Evolutionary conservation across 306 rosid genomes (phyloP), one percentile per base, ranked within the genome.

Genomic region (Lathyrus sativus): DNA sequence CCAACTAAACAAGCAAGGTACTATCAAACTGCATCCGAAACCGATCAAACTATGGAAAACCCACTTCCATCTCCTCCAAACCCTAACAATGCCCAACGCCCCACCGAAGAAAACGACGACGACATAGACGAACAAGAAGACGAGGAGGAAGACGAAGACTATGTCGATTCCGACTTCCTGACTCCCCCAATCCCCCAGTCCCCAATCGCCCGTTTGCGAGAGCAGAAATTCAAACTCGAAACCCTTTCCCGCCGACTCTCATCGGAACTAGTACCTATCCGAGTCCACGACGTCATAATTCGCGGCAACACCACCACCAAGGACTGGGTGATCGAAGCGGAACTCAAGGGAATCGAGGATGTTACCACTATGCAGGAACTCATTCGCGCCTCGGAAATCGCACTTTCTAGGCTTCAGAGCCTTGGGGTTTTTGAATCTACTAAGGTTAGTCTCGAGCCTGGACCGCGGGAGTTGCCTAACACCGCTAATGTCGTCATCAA

Each of bases 221-320:
- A 78, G 65, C 83, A 81, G 58, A 83, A 73, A 66, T 83, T 77
- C 62, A 87, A 81, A 65, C 64, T 85, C 0, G 85, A 91, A 61
- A 75, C 66, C 35, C 85, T 95, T 33, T 51, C 85, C 26, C 85
- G 72, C 18, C 86, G 95, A 65, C 66, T 95, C 82, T 29, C 75
- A 71, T 84, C 78, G 43, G 96, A 87, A 84, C 50, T 76, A 15
- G 86, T 95, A 12, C 84, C 82, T 8, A 80, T 95, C 75, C 83
- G 96, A 56, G 99, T 95, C 68, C 99, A 95, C 71, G 95, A 95
- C 64, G 78, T 95, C 13, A 29, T 90, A 67, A 85, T 95, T 68
- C 88, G 83, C 71, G 99, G 99, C 14, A 95, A 90, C 82, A 64
- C 80, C 7, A 85, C 77, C 84, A 95, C 99, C 13, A 95, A 84